Evolutionary conservation across 148 eudicot genomes (phyloP).

Genomic region (Chenopodium album): DNA sequence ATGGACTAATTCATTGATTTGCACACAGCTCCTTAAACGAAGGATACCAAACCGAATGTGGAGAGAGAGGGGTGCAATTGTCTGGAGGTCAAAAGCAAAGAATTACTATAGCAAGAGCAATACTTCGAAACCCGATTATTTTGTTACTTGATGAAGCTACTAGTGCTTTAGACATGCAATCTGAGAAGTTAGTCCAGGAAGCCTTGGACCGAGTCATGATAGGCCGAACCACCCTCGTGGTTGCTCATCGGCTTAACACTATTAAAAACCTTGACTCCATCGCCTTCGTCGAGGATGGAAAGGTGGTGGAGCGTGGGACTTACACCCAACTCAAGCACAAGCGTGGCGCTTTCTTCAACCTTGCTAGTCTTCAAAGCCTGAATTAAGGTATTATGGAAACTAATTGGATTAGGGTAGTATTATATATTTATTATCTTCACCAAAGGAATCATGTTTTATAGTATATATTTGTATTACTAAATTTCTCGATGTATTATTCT

Average conservation of each 20-base stretch:
- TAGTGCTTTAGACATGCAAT: constrained; percentile 79
- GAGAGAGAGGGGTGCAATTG: constrained; percentile 79
- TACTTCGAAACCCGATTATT: constrained; percentile 64
- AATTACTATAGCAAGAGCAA: constrained; percentile 86
- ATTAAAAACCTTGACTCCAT: constrained; percentile 67
- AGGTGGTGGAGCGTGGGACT: constrained; percentile 66
- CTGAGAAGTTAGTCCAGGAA: constrained; percentile 80
- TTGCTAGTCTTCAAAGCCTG: constrained; percentile 57
- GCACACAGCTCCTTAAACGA: constrained; percentile 57
- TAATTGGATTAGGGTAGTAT: not conserved
- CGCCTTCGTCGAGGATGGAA: constrained; percentile 68
- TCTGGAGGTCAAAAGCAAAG: constrained; percentile 91
- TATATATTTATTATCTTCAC: not conserved
- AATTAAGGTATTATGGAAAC: constrained; percentile 9
- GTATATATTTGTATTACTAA: not conserved
- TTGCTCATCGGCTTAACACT: constrained; percentile 85
- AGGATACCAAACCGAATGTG: constrained; percentile 84
- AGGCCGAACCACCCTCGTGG: constrained; percentile 77
- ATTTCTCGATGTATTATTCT: not conserved
- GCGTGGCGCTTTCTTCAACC: constrained; percentile 80
- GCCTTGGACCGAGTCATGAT: constrained; percentile 77
- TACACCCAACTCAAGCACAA: constrained; percentile 58
- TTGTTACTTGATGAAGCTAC: constrained; percentile 82
- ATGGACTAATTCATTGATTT: not conserved
- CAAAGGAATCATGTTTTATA: not conserved